phyloP scores from a whole-genome alignment of 345 rosid species.

The Citropsis articulata region DNA sequence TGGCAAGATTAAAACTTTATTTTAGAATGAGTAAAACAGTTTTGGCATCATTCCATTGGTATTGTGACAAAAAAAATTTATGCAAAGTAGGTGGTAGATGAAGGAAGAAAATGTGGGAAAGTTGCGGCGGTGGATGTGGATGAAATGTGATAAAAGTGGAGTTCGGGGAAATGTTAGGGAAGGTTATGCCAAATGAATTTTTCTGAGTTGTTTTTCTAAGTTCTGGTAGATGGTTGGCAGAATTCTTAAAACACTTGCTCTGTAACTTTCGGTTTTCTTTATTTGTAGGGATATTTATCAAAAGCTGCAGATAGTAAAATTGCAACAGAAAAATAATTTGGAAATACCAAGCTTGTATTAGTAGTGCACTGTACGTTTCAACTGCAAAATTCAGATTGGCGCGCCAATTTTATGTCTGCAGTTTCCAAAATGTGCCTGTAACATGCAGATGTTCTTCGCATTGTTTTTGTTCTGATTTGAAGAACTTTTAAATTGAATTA shows the following conservation, averaged over 20 bases:
- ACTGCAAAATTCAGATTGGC: not conserved
- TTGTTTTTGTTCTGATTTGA: not conserved
- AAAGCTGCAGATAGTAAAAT: not conserved
- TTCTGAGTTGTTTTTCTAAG: not conserved
- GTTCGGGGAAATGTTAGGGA: not conserved
- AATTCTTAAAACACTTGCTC: not conserved
- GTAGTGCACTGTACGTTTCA: too few species aligned
- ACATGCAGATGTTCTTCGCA: not conserved
- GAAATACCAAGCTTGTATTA: not conserved
- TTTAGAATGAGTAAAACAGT: not conserved
- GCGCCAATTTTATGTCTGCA: too few species aligned
- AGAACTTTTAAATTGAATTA: too few species aligned
- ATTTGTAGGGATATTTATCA: not conserved
- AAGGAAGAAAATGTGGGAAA: not conserved
- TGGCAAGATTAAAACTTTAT: conserved; percentile 52
- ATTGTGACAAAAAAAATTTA: not conserved
- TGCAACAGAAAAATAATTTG: not conserved
- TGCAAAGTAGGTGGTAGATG: not conserved
- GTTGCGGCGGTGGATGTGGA: not conserved
- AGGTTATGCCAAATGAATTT: not conserved
- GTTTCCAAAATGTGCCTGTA: not conserved
- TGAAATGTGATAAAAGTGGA: not conserved
- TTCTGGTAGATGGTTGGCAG: not conserved
- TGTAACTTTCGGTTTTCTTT: not conserved
- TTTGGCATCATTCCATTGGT: not conserved